Evolutionary conservation across 139 green algal species (phyloP), one percentile per base, ranked within the genome.

Genomic region (Closterium sp.): DNA sequence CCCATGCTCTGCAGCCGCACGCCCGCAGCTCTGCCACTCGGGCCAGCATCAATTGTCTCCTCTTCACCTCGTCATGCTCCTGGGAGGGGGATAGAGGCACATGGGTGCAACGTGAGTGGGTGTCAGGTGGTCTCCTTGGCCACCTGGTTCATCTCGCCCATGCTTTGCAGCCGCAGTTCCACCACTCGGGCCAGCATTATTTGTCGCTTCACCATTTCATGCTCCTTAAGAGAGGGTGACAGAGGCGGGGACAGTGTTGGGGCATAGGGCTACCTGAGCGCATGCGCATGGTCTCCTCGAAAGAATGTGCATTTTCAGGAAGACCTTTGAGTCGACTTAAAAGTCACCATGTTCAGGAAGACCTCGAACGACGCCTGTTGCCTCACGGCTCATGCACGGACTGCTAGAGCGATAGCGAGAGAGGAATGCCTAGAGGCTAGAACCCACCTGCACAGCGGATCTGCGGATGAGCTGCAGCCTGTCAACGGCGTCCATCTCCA

Each of bases 401-500:
- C n/a, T n/a, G n/a, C n/a, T n/a, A n/a, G n/a, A n/a, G n/a, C n/a
- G n/a, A n/a, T n/a, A n/a, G 10, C 8, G 4, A 55, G 36, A 6
- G 36, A 55, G 36, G 36, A 12, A 55, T 55, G 36, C 36, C 36
- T 55, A 66, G 12, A 66, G 43, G 7, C 43, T 21, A 66, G 7
- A 66, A 66, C 9, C 10, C 55, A 76, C 55, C 55, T 76, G 55
- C 10, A 76, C 16, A 25, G 55, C 55, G 4, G 55, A 88, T 8
- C 38, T 66, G 0, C 12, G 91, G 9, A 94, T 94, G 76, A 94
- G 91, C 81, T 94, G 91, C 88, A 94, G 84, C 19, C 33, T 89
- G 89, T 94, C 89, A 32, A 94, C 93, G 88, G 89, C 89, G 76
- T 94, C 91, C 91, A 94, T 93, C 88, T 94, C 91, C 33, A 89